Evolutionary conservation across 2,329 filamentous ascomycete genomes (phyloP), one percentile per base, ranked within the genome.

Genomic region (Xylaria sp.): DNA sequence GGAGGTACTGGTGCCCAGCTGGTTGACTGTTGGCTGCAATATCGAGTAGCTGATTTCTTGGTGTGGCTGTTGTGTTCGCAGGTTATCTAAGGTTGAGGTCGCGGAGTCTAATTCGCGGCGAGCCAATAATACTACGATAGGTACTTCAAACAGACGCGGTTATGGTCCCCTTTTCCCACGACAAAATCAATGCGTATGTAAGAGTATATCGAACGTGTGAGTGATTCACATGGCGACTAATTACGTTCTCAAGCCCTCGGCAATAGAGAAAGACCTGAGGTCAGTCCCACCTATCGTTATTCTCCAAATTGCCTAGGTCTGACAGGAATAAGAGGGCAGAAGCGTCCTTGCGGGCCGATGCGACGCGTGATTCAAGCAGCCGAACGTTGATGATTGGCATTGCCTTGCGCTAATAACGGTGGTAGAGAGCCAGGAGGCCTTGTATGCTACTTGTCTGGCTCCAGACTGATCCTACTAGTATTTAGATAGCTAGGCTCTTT

Each of bases 111-210:
- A 42, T 47, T 23, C 33, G 28, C 21, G 43, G 38, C 57, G 49
- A 31, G 17, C 64, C 65, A 69, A 65, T 66, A 57, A 58, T 40
- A 53, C 25, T n/a, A 31, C 35, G 17, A 60, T n/a, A n/a, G n/a
- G n/a, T 33, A 40, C n/a, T 14, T 60, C 60, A 55, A 66, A 70
- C 64, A 71, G 60, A 60, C 71, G 70, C 70, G 71, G 69, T 68
- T 64, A 57, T 70, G 63, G 57, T 61, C 42, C 23, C 28, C 42
- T 47, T 43, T 9, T 14, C 57, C 12, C 11, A 25, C 21, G 47
- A 25, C 14, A 17, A 23, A 37, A 47, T 23, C 21, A 28, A 51
- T 31, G 46, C 53, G 46, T 55, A 19, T 50, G 31, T 23, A 23
- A 17, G 38, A 45, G 45, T 31, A 52, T 19, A 28, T 38, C 28